Evolutionary conservation across 225 moss, liverwort and hornwort genomes (phyloP).

Genomic region (Neckera pumila): DNA sequence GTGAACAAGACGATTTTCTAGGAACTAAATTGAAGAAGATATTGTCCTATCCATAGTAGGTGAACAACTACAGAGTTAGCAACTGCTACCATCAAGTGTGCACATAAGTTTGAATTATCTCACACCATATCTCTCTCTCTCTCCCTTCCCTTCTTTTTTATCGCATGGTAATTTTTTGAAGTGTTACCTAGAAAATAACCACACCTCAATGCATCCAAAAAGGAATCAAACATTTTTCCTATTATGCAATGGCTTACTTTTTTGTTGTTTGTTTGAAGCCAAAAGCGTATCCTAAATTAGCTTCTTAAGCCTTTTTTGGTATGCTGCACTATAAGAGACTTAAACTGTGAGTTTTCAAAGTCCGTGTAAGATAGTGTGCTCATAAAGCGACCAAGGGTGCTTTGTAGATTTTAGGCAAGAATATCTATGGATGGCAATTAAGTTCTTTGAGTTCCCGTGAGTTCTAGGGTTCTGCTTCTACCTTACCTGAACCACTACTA

Average conservation of each 20-base stretch:
- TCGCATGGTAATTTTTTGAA: rapidly evolving
- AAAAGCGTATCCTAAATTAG: background rate
- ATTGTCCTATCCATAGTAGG: background rate
- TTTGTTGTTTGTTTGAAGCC: background rate
- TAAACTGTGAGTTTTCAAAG: background rate
- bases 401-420: background rate
- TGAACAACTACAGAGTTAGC: background rate
- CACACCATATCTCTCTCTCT: too few species aligned
- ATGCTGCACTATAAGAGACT: too few species aligned
- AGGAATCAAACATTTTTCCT: background rate
- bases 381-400: background rate
- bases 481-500: too few species aligned
- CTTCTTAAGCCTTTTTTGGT: background rate
- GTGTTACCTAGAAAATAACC: rapidly evolving
- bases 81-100: background rate
- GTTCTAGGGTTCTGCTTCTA: background rate
- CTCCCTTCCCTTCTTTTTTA: background rate
- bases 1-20: too few species aligned
- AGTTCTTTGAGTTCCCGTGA: background rate
- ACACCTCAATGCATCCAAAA: background rate
- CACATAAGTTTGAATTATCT: background rate
- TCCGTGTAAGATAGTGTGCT: too few species aligned
- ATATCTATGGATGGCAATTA: background rate
- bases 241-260: background rate
- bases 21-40: too few species aligned